Evolutionary conservation across 1,139 yeast genomes (phyloP), one percentile per base, ranked within the genome.

Genomic region (Zygosaccharomyces sapae): DNA sequence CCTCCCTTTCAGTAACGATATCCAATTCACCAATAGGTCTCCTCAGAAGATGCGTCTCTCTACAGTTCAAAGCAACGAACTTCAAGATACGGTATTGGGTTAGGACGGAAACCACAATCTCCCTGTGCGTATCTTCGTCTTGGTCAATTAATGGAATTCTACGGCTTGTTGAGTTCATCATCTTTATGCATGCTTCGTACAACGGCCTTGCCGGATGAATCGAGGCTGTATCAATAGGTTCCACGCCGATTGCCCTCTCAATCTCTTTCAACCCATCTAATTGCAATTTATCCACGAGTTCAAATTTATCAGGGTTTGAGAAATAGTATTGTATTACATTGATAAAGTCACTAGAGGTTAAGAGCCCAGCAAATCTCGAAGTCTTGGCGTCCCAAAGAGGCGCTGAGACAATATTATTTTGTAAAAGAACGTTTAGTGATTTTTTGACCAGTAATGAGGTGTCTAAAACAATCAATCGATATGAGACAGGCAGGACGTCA

Each of bases 81-180:
- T 94, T 92, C 61, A 94, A 76, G 49, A 94, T 92, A 65, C 99
- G 82, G 70, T 94, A 94, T 70, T 94, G 98, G 0, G 99, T 94
- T 61, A 94, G 76, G 43, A 94, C 98, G 48, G 92, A 81, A 5
- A 90, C 97, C 24, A 94, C 97, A 58, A 92, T 89, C 65, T 92
- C 97, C 60, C 96, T 76, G 59, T 86, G 87, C 0, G 96, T 87
- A 59, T 85, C 89, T 61, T 89, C 96, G 67, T 94, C 97, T 62
- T 84, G 85, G 65, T 94, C 98, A 57, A 94, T 87, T 54, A 94
- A 73, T 1, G 99, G 97, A 52, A 94, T 87, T 69, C 98, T 80
- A 66, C 97, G 77, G 3, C 97, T 95, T 58, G 86, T 84, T 38
- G 95, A 81, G 55, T 83, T 84, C 54, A 88, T 76, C 96, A 94